These are phyloP conservation scores for Albugo laibachii DNA, from an alignment of 352 stramenopile genomes.

Conservation along the genomic window DNA sequence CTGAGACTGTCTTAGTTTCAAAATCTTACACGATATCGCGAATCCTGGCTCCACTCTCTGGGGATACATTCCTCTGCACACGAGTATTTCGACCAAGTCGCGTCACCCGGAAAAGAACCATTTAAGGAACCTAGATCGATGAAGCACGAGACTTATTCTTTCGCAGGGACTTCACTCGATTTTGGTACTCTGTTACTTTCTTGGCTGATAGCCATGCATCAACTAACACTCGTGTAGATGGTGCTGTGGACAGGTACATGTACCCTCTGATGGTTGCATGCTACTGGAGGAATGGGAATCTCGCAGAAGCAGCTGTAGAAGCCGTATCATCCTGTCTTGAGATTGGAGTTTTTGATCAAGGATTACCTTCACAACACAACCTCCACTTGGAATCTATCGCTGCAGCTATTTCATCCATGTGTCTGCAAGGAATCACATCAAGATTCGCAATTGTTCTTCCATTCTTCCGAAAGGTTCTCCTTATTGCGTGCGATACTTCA, in stretches of 20 bases:
- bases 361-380: constrained; percentile 9
- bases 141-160: too few species aligned
- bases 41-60: too few species aligned
- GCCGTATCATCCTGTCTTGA: constrained; percentile 40
- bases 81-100: too few species aligned
- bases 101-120: too few species aligned
- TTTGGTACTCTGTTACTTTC: background rate
- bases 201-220: background rate
- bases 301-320: constrained; percentile 24
- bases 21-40: too few species aligned
- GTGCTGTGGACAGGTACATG: constrained; percentile 36
- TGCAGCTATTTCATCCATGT: constrained; percentile 42
- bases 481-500: background rate
- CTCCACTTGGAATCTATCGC: constrained; percentile 31
- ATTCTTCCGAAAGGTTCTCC: constrained; percentile 44
- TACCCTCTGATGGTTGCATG: constrained; percentile 58
- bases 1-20: too few species aligned
- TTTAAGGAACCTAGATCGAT: constrained; percentile 1
- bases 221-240: too few species aligned
- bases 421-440: constrained; percentile 56
- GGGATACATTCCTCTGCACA: too few species aligned
- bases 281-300: constrained; percentile 46
- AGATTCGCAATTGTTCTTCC: constrained; percentile 33
- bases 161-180: too few species aligned
- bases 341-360: constrained; percentile 25